Conservation (phyloP, 2,329 filamentous ascomycete genomes). For the Bipolaris oryzae region DNA sequence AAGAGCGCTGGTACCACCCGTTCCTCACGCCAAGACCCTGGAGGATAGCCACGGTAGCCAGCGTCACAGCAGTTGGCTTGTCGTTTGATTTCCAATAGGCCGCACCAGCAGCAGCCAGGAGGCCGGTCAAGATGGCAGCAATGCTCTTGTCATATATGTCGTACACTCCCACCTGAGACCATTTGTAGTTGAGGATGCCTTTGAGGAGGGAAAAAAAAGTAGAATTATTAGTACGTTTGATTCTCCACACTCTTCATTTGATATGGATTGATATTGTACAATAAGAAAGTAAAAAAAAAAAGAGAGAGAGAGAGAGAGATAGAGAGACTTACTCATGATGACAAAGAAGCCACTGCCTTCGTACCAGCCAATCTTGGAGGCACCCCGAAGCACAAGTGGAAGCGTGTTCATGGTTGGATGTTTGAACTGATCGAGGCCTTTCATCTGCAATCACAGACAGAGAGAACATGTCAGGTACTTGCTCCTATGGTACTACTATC, state of each 20-base stretch:
- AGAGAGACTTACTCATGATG: constrained; percentile 35
- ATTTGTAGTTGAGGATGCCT: constrained; percentile 46
- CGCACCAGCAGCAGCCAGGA: constrained; percentile 34
- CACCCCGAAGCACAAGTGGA: constrained; percentile 34
- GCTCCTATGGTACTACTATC: too few species aligned
- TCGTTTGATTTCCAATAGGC: constrained; percentile 35
- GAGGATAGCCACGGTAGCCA: constrained; percentile 33
- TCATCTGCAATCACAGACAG: constrained; percentile 23
- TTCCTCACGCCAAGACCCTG: constrained; percentile 34
- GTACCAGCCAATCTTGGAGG: constrained; percentile 46
- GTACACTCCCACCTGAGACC: constrained; percentile 40
- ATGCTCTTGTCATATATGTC: constrained; percentile 42
- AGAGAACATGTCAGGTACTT: too few species aligned
- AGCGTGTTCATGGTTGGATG: constrained; percentile 40
- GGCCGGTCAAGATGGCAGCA: constrained; percentile 33
- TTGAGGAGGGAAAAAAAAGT: background rate
- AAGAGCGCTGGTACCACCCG: constrained; percentile 25
- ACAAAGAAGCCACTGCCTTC: constrained; percentile 46
- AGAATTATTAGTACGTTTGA: too few species aligned
- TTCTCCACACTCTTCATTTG: too few species aligned
- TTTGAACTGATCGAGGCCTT: constrained; percentile 45
- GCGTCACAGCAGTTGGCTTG: constrained; percentile 29
- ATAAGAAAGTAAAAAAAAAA: background rate
- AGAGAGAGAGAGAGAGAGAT: background rate
- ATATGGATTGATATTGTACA: background rate